phyloP scores from a whole-genome alignment of 1,284 basidiomycete genomes.

The Irpex sp. region DNA sequence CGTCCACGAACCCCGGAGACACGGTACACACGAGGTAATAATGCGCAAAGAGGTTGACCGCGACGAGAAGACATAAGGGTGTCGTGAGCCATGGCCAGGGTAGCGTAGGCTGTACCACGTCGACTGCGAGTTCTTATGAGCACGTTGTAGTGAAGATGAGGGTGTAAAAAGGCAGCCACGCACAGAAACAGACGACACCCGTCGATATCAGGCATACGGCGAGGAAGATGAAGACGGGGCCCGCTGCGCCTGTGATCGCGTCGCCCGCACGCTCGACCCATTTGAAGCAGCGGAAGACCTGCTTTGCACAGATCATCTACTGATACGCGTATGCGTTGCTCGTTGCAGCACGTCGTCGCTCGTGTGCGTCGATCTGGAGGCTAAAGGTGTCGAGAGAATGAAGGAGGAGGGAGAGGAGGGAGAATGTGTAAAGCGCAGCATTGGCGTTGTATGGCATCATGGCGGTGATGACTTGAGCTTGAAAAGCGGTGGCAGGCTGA shows the following conservation, averaged over 20 bases:
- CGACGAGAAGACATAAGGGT: slow-evolving; percentile 71
- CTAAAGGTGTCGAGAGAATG: too few species aligned
- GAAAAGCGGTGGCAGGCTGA: too few species aligned
- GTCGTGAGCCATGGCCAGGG: slow-evolving; percentile 52
- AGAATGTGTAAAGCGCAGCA: not conserved
- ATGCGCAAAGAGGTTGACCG: slow-evolving; percentile 75
- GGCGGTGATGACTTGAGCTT: not conserved
- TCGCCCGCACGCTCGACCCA: slow-evolving; percentile 76
- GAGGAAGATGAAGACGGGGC: slow-evolving; percentile 83
- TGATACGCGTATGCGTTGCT: not conserved
- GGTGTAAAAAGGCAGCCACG: slow-evolving; percentile 28
- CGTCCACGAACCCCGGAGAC: slow-evolving; percentile 68
- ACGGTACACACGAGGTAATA: slow-evolving; percentile 85
- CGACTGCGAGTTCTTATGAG: slow-evolving; percentile 46
- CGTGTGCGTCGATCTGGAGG: too few species aligned
- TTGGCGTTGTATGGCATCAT: too few species aligned
- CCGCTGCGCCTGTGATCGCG: slow-evolving; percentile 83
- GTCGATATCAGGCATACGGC: slow-evolving; percentile 69
- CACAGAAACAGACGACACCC: slow-evolving; percentile 82
- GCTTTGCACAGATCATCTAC: slow-evolving; percentile 22
- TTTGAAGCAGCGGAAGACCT: slow-evolving; percentile 86
- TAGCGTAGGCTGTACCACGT: slow-evolving; percentile 62
- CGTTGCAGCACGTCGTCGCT: too few species aligned
- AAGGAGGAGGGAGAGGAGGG: not conserved
- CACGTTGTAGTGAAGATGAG: not conserved